Percentiles rank a stretch among this genome's conserved stretches.
Evolutionary conservation across 148 eudicot genomes (phyloP).

Genomic region (Camellia sinensis): DNA sequence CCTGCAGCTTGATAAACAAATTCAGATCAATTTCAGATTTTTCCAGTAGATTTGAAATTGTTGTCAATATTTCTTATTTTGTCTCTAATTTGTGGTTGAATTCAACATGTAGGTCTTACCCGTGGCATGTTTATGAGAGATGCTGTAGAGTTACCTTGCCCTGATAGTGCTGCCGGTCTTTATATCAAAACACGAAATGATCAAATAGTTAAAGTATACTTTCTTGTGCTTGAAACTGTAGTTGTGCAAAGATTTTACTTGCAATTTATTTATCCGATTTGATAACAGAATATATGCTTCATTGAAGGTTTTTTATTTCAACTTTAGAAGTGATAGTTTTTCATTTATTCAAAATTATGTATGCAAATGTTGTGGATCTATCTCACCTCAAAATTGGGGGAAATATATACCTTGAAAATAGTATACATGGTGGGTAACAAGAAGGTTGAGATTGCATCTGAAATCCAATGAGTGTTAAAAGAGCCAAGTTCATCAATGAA

Average conservation of each 20-base stretch:
- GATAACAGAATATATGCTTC: not conserved
- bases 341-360: not conserved
- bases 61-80: not conserved
- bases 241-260: conserved; percentile 1
- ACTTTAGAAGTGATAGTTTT: not conserved
- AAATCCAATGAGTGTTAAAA: not conserved
- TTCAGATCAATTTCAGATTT: not conserved
- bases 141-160: conserved; percentile 66
- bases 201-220: conserved; percentile 77
- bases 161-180: conserved; percentile 87
- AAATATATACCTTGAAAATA: not conserved
- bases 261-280: conserved; percentile 1
- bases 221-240: conserved; percentile 30
- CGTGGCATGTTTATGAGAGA: conserved; percentile 74
- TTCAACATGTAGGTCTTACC: conserved; percentile 78
- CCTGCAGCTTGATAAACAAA: conserved; percentile 7
- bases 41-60: not conserved
- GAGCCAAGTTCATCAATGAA: not conserved
- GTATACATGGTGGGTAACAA: not conserved
- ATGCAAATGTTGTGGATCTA: not conserved
- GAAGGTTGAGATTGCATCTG: not conserved
- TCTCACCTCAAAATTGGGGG: not conserved
- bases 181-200: conserved; percentile 76
- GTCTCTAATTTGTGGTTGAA: conserved; percentile 27
- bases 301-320: conserved; percentile 7